phyloP scores from a whole-genome alignment of 805 yeast genomes.

The Saccharomycopsis capsularis region DNA sequence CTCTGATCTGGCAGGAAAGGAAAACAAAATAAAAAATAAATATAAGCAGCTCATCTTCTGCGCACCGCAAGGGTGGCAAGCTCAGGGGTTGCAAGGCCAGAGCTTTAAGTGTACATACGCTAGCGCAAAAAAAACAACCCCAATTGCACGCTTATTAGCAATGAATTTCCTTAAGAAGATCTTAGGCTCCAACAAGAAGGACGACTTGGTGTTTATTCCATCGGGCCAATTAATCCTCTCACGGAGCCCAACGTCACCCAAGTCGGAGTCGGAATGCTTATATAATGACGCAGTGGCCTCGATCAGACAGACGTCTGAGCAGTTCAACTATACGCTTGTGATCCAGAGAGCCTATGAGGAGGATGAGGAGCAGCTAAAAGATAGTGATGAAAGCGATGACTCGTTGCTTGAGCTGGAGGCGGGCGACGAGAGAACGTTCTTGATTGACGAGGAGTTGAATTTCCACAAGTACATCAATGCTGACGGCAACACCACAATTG shows the following conservation, averaged over 20 bases:
- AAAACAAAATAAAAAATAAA: too few species aligned
- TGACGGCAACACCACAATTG: conserved; percentile 51
- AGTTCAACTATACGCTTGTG: conserved; percentile 62
- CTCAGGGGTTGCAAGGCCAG: too few species aligned
- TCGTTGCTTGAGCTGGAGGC: conserved; percentile 10
- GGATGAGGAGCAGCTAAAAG: conserved; percentile 48
- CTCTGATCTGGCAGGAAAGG: too few species aligned
- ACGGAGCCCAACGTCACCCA: conserved; percentile 73
- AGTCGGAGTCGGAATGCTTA: conserved; percentile 77
- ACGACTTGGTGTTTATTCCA: conserved; percentile 59
- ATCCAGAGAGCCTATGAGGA: conserved; percentile 65
- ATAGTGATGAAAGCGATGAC: conserved; percentile 36
- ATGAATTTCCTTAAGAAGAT: conserved; percentile 73
- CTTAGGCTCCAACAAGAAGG: conserved; percentile 45
- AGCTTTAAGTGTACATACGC: too few species aligned
- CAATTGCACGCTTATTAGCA: too few species aligned
- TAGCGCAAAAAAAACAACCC: too few species aligned
- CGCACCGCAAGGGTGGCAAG: too few species aligned
- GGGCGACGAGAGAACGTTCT: conserved; percentile 64
- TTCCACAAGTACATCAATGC: conserved; percentile 46
- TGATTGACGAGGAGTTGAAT: conserved; percentile 53
- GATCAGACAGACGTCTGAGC: conserved; percentile 60
- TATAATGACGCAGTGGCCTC: conserved; percentile 74
- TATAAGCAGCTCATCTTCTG: too few species aligned
- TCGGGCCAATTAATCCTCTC: conserved; percentile 72